phyloP scores from a whole-genome alignment of 306 rosid species.

The Dalbergia cochinchinensis region DNA sequence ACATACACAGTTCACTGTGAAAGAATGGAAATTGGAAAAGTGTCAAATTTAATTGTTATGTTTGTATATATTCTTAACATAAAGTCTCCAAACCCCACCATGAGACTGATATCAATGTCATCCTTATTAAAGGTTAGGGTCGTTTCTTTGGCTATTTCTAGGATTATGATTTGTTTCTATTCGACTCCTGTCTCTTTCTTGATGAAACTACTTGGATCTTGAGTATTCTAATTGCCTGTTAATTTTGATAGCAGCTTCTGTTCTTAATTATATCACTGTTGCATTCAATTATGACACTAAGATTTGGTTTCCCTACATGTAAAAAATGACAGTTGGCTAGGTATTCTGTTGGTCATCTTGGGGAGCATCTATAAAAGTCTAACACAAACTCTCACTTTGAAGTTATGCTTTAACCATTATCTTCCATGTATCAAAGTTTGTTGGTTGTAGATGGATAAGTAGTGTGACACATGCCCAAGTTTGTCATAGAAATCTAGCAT shows the following conservation, averaged over 20 bases:
- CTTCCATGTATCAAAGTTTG: no score
- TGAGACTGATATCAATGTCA: slow-evolving; percentile 17
- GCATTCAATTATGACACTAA: slow-evolving; percentile 3
- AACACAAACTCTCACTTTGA: not conserved
- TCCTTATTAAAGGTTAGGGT: slow-evolving; percentile 20
- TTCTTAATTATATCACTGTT: slow-evolving; percentile 5
- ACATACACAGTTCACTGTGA: not conserved
- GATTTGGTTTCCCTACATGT: slow-evolving; percentile 25
- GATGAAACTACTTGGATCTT: not conserved
- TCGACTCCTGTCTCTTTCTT: not conserved
- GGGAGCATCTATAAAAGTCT: not conserved
- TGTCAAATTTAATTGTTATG: slow-evolving; percentile 8
- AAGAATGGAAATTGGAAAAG: slow-evolving; percentile 2
- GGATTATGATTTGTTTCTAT: slow-evolving; percentile 11
- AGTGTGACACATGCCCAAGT: no score
- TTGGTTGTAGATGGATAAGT: no score
- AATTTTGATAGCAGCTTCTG: not conserved
- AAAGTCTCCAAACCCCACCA: slow-evolving; percentile 8
- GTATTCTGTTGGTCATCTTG: slow-evolving; percentile 4
- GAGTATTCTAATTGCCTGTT: not conserved
- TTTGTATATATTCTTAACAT: no score
- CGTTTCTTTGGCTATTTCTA: slow-evolving; percentile 7
- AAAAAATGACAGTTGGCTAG: slow-evolving; percentile 22
- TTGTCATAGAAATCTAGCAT: no score
- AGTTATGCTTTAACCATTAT: not conserved